Evolutionary conservation across 768 basidiomycete species (phyloP), one percentile per base, ranked within the genome.

Genomic region (Fistulinella prunicolor): DNA sequence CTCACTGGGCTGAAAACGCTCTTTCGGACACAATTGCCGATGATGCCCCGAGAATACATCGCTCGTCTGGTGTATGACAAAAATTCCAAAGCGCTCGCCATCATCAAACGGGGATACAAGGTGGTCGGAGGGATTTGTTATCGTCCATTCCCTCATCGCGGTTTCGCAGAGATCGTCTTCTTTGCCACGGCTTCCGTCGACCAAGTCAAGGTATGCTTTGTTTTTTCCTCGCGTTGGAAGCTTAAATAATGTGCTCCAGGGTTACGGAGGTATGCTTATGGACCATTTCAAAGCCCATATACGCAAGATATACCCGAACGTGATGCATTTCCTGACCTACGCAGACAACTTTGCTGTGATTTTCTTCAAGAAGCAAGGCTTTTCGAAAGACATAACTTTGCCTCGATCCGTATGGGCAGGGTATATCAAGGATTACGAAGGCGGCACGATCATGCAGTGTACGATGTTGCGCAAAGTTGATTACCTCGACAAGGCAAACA

Each of bases 341-440:
- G 96, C 96, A 39, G 96, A 99, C 70, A 98, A 98, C 67, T 99
- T 92, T 64, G 96, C 96, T 16, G 94, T 98, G 32, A 95, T 96
- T 3, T 99, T 97, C 70, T 98, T 99, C 76, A 93, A 93, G 66
- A 99, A 98, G 65, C 96, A 98, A 73, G 96, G 96, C 0, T 99
- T 99, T 68, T 89, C 92, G 6, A 98, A 98, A 66, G 94, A 98
- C 48, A 95, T 99, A 52, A 86, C 88, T 1, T 78, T 96, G n/a
- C 86, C 86, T 51, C 80, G 94, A 37, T 82, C 88, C 2, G 76
- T 86, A 8, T 99, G 96, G 96, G 94, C 95, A 0, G 96, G 94
- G 10, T 98, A 99, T 67, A 98, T 99, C 82, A 99, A 98, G 67
- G 96, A 99, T 66, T 99, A 99, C 68, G 96, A 99, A 67, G 95